A percentile compares a stretch with the other conserved stretches of the same genome.
Conservation (phyloP, 2,329 filamentous ascomycete species). For the Talaromyces atroroseus region DNA sequence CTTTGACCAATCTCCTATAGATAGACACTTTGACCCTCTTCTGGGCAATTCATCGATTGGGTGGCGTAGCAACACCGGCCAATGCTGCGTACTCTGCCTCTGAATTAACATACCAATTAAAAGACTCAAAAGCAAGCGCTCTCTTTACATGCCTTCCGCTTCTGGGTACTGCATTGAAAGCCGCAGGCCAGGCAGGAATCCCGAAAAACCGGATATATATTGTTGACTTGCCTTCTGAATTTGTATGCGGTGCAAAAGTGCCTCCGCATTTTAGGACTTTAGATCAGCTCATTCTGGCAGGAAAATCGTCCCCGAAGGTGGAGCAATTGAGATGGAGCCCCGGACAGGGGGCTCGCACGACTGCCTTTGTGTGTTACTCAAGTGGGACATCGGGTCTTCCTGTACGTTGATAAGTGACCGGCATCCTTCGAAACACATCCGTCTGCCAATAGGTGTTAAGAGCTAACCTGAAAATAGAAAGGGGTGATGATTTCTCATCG, state of each 20-base stretch:
- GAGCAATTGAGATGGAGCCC: constrained; percentile 38
- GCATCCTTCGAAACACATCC: background rate
- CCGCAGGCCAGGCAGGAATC: constrained; percentile 59
- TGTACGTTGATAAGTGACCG: constrained; percentile 39
- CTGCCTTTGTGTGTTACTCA: constrained; percentile 73
- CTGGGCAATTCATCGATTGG: constrained; percentile 68
- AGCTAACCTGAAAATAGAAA: constrained; percentile 51
- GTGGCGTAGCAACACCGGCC: constrained; percentile 68
- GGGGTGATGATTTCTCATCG: constrained; percentile 76
- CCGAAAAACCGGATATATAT: constrained; percentile 62
- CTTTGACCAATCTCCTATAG: constrained; percentile 32
- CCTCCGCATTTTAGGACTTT: constrained; percentile 55
- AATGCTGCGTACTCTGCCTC: constrained; percentile 67
- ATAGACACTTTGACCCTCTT: constrained; percentile 69
- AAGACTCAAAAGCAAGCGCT: constrained; percentile 61
- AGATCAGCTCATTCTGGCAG: constrained; percentile 60
- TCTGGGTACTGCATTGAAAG: constrained; percentile 58
- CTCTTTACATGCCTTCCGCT: constrained; percentile 68
- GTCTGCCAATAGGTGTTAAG: background rate
- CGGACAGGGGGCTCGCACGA: constrained; percentile 51
- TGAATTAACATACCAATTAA: constrained; percentile 68
- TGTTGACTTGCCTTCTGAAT: constrained; percentile 58
- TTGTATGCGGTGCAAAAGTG: constrained; percentile 44
- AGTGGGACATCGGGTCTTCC: constrained; percentile 75
- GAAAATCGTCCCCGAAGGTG: constrained; percentile 39